A percentile compares a stretch with the other conserved stretches of the same genome.
phyloP scores from a whole-genome alignment of 106 monocot species.

The Dioscorea dumetorum region DNA sequence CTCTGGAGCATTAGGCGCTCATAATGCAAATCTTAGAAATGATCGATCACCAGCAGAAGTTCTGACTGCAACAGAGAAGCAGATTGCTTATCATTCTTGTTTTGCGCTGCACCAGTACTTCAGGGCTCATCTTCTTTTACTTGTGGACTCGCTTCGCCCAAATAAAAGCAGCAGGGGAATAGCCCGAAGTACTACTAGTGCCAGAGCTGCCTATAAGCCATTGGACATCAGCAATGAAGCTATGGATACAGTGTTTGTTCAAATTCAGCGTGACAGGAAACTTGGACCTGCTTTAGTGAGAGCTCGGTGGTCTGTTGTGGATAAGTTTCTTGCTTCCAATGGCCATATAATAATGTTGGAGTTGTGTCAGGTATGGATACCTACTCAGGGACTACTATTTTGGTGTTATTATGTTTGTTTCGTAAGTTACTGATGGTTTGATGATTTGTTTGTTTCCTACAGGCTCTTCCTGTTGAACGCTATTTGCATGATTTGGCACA shows the following conservation, averaged over 20 bases:
- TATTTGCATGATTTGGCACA: slow-evolving; percentile 93
- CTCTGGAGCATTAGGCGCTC: slow-evolving; percentile 32
- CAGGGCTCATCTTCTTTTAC: slow-evolving; percentile 76
- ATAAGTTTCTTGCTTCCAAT: slow-evolving; percentile 76
- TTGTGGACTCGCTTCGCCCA: slow-evolving; percentile 92
- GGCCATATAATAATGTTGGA: slow-evolving; percentile 88
- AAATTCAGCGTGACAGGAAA: slow-evolving; percentile 93
- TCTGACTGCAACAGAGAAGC: slow-evolving; percentile 81
- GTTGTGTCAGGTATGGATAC: slow-evolving; percentile 60
- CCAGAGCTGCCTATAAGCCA: slow-evolving; percentile 81
- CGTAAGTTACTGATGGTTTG: neutral
- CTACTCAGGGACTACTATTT: neutral
- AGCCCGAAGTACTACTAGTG: slow-evolving; percentile 52
- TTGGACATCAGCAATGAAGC: slow-evolving; percentile 95
- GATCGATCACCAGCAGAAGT: slow-evolving; percentile 76
- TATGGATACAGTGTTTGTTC: slow-evolving; percentile 81
- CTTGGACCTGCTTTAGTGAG: slow-evolving; percentile 83
- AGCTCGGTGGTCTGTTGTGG: slow-evolving; percentile 81
- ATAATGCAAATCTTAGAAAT: slow-evolving; percentile 47
- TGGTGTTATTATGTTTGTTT: neutral
- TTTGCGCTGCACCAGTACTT: slow-evolving; percentile 87
- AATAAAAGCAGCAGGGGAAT: slow-evolving; percentile 64
- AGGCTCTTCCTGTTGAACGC: slow-evolving; percentile 87
- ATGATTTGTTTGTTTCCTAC: slow-evolving; percentile 10
- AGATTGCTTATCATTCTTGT: slow-evolving; percentile 90